Evolutionary conservation across 441 rosid species (phyloP).

Genomic region (Pelargonium citronellum): DNA sequence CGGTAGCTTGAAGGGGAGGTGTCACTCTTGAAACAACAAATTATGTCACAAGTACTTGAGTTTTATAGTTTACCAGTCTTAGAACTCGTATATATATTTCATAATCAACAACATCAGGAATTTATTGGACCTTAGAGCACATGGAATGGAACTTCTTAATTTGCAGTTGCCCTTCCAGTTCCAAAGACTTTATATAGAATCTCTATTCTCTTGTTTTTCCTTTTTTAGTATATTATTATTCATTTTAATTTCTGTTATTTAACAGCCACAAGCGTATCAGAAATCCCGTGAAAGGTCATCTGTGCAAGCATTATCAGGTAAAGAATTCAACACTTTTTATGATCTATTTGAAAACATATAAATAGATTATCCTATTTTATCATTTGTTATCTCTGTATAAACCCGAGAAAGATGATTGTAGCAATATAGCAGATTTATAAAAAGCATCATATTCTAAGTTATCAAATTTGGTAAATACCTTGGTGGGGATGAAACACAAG

Average conservation of each 20-base stretch:
- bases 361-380: neutral
- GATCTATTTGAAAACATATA: neutral
- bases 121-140: neutral
- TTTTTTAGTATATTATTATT: neutral
- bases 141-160: neutral
- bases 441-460: too few relatives aligned
- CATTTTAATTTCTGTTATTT: neutral
- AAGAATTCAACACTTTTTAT: neutral
- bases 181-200: neutral
- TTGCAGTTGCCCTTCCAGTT: neutral
- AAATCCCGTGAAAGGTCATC: neutral
- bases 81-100: neutral
- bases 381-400: neutral
- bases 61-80: neutral
- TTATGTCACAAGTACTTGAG: neutral
- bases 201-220: neutral
- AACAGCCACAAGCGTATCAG: neutral
- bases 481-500: too few relatives aligned
- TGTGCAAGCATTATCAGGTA: conserved; percentile 7
- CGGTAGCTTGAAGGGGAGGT: neutral
- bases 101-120: neutral
- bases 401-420: neutral
- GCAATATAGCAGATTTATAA: too few relatives aligned
- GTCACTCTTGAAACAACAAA: neutral
- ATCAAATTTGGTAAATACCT: too few relatives aligned